These are phyloP conservation scores for Ilex paraguariensis DNA, from an alignment of 305 asterid species.

Conservation along the genomic window DNA sequence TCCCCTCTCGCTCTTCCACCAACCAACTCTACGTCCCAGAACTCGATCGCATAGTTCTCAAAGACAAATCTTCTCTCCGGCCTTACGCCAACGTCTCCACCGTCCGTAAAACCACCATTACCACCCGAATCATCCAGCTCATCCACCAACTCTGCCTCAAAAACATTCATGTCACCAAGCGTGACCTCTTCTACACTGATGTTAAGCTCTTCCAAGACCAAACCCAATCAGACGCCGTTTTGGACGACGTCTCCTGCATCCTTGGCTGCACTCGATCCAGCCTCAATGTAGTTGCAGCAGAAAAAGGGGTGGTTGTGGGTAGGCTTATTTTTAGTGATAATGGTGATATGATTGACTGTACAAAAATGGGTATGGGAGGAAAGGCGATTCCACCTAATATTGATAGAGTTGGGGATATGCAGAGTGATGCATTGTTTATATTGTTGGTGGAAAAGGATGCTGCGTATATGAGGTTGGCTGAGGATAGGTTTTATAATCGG, in stretches of 20 bases:
- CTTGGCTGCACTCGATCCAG: slow-evolving; percentile 82
- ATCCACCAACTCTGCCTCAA: slow-evolving; percentile 70
- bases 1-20: slow-evolving; percentile 79
- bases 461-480: slow-evolving; percentile 79
- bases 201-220: slow-evolving; percentile 88
- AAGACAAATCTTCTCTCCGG: slow-evolving; percentile 68
- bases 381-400: slow-evolving; percentile 91
- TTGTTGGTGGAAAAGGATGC: slow-evolving; percentile 88
- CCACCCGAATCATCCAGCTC: slow-evolving; percentile 74
- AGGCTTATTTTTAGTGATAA: slow-evolving; percentile 70
- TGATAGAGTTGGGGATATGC: slow-evolving; percentile 89
- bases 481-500: slow-evolving; percentile 72
- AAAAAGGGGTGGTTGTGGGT: slow-evolving; percentile 86
- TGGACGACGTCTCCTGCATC: slow-evolving; percentile 79
- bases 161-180: slow-evolving; percentile 85
- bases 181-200: slow-evolving; percentile 90
- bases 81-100: slow-evolving; percentile 75
- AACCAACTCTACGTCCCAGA: slow-evolving; percentile 84
- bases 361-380: slow-evolving; percentile 92
- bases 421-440: slow-evolving; percentile 80
- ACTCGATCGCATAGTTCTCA: slow-evolving; percentile 77
- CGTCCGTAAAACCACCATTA: slow-evolving; percentile 71
- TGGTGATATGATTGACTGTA: slow-evolving; percentile 87
- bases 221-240: slow-evolving; percentile 68
- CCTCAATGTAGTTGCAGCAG: slow-evolving; percentile 75